A percentile compares a stretch with the other conserved stretches of the same genome.
Evolutionary conservation across 371 early-diverging fungal genomes (phyloP).

Genomic region (Lichtheimia hyalospora): DNA sequence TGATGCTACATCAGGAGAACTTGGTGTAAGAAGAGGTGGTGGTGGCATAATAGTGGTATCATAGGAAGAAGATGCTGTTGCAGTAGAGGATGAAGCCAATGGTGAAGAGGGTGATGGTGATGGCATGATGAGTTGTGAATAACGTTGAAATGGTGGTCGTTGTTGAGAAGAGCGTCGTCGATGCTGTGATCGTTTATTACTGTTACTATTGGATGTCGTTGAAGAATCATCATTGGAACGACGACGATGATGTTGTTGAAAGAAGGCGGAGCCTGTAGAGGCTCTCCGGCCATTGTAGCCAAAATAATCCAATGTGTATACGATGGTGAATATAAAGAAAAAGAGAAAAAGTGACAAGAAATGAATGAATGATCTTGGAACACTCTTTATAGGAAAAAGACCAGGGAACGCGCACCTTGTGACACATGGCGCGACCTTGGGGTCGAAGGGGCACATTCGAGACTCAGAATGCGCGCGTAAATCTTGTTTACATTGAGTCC

Average conservation of each 20-base stretch:
- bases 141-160: neutral
- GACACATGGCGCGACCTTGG: too few relatives aligned
- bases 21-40: constrained; percentile 1
- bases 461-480: too few relatives aligned
- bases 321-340: neutral
- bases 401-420: too few relatives aligned
- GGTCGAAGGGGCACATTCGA: too few relatives aligned
- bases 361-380: neutral
- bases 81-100: constrained; percentile 5
- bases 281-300: constrained; percentile 15
- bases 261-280: constrained; percentile 17
- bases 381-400: too few relatives aligned
- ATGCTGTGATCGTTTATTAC: neutral
- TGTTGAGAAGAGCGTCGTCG: constrained; percentile 10
- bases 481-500: too few relatives aligned
- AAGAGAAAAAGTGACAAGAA: constrained; percentile 6
- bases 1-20: neutral
- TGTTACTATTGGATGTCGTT: neutral
- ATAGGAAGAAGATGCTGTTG: neutral
- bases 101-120: constrained; percentile 6
- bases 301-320: constrained; percentile 20
- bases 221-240: neutral
- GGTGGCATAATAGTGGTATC: neutral
- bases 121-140: constrained; percentile 5
- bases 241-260: constrained; percentile 11